These are phyloP conservation scores for Pulveroboletus sp. DNA, from an alignment of 768 basidiomycete species.

Conservation along the genomic window DNA sequence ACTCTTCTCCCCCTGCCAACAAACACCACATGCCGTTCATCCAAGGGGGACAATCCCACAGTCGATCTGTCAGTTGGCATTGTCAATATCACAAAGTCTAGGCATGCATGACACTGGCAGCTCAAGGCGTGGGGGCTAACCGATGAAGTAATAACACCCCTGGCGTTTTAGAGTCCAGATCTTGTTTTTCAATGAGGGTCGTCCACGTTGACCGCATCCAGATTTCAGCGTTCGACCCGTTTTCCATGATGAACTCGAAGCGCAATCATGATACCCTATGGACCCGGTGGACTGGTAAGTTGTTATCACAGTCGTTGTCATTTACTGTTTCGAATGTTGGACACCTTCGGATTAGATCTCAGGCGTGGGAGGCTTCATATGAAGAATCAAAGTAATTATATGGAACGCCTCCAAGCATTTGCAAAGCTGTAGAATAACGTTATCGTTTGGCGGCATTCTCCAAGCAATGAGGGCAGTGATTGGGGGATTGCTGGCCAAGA, in stretches of 20 bases:
- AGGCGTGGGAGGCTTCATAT: slow-evolving; percentile 2
- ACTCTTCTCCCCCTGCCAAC: neutral
- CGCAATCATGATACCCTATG: too few species aligned
- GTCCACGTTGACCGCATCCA: too few species aligned
- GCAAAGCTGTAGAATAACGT: too few species aligned
- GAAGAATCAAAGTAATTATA: neutral
- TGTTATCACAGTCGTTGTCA: neutral
- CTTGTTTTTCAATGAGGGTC: neutral
- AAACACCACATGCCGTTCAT: neutral
- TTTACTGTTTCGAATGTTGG: neutral
- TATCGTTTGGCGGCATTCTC: too few species aligned
- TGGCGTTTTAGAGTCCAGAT: neutral
- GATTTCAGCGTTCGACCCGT: too few species aligned
- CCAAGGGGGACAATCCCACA: neutral
- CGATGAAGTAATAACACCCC: neutral
- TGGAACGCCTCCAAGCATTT: slow-evolving; percentile 1
- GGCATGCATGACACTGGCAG: too few species aligned
- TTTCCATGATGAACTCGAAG: too few species aligned
- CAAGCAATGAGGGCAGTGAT: too few species aligned
- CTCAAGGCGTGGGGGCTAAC: too few species aligned
- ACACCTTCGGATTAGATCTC: neutral
- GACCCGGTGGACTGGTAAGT: neutral
- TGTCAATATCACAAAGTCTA: neutral
- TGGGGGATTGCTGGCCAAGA: too few species aligned
- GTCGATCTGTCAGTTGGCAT: neutral